A percentile compares a stretch with the other conserved stretches of the same genome.
Evolutionary conservation across 805 yeast species (phyloP).

Genomic region (Candida endomychidarum): DNA sequence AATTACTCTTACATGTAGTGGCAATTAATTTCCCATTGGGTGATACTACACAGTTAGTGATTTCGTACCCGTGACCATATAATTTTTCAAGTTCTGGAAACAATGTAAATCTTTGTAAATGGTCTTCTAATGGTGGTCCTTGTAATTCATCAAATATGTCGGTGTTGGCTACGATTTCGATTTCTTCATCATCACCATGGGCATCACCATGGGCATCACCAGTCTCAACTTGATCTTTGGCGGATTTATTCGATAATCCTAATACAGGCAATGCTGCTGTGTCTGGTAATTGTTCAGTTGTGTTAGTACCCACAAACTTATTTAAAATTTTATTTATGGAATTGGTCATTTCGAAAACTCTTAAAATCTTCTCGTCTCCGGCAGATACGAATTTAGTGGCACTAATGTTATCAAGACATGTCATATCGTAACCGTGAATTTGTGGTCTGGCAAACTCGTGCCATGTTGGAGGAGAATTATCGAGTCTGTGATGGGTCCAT

Average conservation of each 20-base stretch:
- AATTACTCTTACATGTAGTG: constrained; percentile 89
- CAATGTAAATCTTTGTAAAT: constrained; percentile 83
- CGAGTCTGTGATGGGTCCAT: constrained; percentile 42
- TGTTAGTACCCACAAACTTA: constrained; percentile 49
- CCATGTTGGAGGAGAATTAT: constrained; percentile 49
- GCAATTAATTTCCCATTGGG: constrained; percentile 67
- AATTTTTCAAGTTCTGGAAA: constrained; percentile 95
- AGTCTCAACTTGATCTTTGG: constrained; percentile 45
- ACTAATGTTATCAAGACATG: constrained; percentile 64
- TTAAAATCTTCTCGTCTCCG: constrained; percentile 90
- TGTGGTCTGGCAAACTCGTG: constrained; percentile 96
- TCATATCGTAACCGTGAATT: constrained; percentile 97
- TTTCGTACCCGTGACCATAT: constrained; percentile 97
- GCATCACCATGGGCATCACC: constrained; percentile 43
- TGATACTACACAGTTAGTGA: constrained; percentile 72
- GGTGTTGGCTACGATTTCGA: constrained; percentile 27
- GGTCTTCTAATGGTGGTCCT: constrained; percentile 84
- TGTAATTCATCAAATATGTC: constrained; percentile 48
- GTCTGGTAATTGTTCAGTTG: constrained; percentile 56
- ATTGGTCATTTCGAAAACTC: constrained; percentile 87
- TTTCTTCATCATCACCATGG: constrained; percentile 40
- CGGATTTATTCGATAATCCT: constrained; percentile 91
- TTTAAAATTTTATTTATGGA: constrained; percentile 65
- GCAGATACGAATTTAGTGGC: constrained; percentile 77
- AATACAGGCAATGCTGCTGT: constrained; percentile 90